Base-by-base conservation (phyloP, 2,329 filamentous ascomycete species). In the Huntiella savannae region DNA sequence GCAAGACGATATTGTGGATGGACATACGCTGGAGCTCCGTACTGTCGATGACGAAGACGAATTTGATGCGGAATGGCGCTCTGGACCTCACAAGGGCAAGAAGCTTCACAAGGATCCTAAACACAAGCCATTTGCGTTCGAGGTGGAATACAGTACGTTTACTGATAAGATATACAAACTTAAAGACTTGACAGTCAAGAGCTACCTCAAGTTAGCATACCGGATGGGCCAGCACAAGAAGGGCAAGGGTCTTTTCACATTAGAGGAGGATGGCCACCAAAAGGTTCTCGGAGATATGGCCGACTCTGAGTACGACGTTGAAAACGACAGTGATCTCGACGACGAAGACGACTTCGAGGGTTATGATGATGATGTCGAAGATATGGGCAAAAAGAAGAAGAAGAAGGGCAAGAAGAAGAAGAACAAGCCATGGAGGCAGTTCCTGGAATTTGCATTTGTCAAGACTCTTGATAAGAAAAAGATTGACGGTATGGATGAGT, bases 61-160 rank as follows among this genome's bases (percentile, higher is more conserved):
- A 32, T n/a, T 48, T n/a, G 52, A 58, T n/a, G 59, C 60, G 5
- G 68, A 66, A 51, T 81, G 79, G 76, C 72, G 74, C 33, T 65
- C 75, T 49, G 78, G 77, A 46, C 78, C 76, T 54, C 71, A 78
- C 56, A 63, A 67, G 44, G 69, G 69, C 51, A 76, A 78, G 58
- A 65, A 73, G 52, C 64, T 67, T 49, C 59, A 64, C 40, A 61
- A 64, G 17, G 66, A 69, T 51, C 73, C 77, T 1, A 63, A 73
- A 52, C 74, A 79, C 3, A 72, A 66, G 38, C 63, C 73, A 33
- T 85, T 95, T 59, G 58, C 67, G 12, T 96, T 75, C 56, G 71
- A 93, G 57, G 67, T 93, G 42, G 85, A 94, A 59, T 98, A 98
- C 59, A 77, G 78, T 58, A 96, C 87, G 0, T 79, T 75, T 47